These are phyloP conservation scores for Tetrastigma voinierianum DNA, from an alignment of 164 flowering plant species.

Conservation along the genomic window DNA sequence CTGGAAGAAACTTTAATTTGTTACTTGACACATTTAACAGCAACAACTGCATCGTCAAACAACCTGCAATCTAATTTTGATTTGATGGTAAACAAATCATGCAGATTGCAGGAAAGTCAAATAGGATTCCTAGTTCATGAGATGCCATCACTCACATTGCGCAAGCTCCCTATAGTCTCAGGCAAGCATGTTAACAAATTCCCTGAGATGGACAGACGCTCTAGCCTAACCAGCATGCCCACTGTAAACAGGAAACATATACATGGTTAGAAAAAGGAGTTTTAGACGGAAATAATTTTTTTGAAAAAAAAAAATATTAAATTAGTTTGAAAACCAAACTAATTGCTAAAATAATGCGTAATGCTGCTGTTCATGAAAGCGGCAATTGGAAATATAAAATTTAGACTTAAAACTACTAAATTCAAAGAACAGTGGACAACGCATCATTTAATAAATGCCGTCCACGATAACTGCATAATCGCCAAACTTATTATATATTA, in stretches of 20 bases:
- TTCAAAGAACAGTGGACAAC: too few relatives aligned
- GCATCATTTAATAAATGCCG: too few relatives aligned
- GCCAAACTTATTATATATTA: too few relatives aligned
- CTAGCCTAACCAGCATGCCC: slow-evolving; percentile 91
- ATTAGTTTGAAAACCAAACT: too few relatives aligned
- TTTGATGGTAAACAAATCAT: not conserved
- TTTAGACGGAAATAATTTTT: too few relatives aligned
- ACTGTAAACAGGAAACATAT: slow-evolving; percentile 39
- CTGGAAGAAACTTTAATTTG: slow-evolving; percentile 78
- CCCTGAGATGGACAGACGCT: slow-evolving; percentile 68
- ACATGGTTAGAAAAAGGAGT: slow-evolving; percentile 1
- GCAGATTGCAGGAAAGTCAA: not conserved
- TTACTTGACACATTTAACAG: slow-evolving; percentile 82
- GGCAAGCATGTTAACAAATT: slow-evolving; percentile 72
- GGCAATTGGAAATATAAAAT: too few relatives aligned
- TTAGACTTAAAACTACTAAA: too few relatives aligned
- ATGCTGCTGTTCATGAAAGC: too few relatives aligned
- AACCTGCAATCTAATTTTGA: not conserved
- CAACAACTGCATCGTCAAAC: slow-evolving; percentile 58
- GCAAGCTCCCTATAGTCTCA: slow-evolving; percentile 93
- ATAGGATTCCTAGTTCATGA: not conserved
- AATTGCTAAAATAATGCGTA: too few relatives aligned
- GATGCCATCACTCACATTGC: slow-evolving; percentile 64
- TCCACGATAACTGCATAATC: too few relatives aligned
- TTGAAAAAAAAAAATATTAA: too few relatives aligned